Evolutionary conservation across 1,139 yeast species (phyloP).

Genomic region (Suhomyces maxii): DNA sequence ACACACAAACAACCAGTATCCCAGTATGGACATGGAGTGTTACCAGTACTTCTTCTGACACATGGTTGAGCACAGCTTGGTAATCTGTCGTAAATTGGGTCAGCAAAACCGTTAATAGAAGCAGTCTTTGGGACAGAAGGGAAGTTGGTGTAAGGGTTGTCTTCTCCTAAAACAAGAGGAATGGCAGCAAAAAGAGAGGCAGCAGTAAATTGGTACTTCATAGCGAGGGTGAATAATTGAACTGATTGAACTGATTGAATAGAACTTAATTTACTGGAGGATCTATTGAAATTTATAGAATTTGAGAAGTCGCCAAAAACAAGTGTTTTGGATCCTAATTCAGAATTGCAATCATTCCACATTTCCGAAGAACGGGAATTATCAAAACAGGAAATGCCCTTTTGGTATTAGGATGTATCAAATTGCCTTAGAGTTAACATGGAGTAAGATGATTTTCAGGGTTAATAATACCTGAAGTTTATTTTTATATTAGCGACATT

Average conservation of each 20-base stretch:
- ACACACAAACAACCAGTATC: slow-evolving; percentile 56
- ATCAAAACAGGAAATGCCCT: not conserved
- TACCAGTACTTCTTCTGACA: slow-evolving; percentile 24
- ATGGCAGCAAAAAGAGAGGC: slow-evolving; percentile 15
- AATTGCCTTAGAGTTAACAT: not conserved
- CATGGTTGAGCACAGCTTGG: slow-evolving; percentile 49
- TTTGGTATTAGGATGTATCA: not conserved
- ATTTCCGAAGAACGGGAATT: not conserved
- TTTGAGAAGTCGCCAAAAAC: too few species aligned
- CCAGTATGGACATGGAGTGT: slow-evolving; percentile 55
- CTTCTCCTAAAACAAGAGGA: slow-evolving; percentile 10
- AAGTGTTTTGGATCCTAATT: too few species aligned
- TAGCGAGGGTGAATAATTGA: slow-evolving; percentile 16
- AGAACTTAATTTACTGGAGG: not conserved
- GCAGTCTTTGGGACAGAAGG: slow-evolving; percentile 52
- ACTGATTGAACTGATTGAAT: slow-evolving; percentile 1
- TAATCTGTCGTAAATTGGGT: slow-evolving; percentile 39
- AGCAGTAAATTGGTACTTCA: slow-evolving; percentile 21
- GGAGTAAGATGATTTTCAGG: too few species aligned
- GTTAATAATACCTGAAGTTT: too few species aligned
- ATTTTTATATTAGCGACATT: too few species aligned
- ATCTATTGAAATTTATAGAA: not conserved
- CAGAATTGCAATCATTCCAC: too few species aligned
- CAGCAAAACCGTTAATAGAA: slow-evolving; percentile 54
- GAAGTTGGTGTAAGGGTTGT: slow-evolving; percentile 34